Evolutionary conservation across 164 flowering plant species (phyloP).

Genomic region (Nymphaea colorata): DNA sequence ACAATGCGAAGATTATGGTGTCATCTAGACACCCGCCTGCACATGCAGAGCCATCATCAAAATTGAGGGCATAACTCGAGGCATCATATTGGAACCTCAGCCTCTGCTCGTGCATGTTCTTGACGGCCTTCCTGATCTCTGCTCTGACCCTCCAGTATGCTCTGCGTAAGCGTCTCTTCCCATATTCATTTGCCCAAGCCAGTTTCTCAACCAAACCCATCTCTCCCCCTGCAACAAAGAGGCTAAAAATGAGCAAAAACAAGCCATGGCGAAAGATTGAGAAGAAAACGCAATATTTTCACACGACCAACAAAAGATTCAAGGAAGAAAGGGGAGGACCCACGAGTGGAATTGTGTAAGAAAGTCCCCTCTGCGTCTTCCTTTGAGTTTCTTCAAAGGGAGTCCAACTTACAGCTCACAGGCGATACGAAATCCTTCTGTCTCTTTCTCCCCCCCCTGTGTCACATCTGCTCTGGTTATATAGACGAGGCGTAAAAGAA

Average conservation of each 20-base stretch:
- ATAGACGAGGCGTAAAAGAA: too few species aligned
- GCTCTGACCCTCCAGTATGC: conserved; percentile 52
- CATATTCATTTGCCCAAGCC: not conserved
- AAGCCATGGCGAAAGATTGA: not conserved
- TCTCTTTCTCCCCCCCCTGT: too few species aligned
- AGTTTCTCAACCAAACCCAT: not conserved
- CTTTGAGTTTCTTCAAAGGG: not conserved
- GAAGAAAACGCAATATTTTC: not conserved
- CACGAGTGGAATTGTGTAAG: not conserved
- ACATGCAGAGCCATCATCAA: conserved; percentile 43
- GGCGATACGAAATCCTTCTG: too few species aligned
- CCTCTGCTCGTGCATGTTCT: conserved; percentile 22
- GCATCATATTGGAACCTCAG: conserved; percentile 68
- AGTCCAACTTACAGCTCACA: too few species aligned
- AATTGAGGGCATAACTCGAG: conserved; percentile 69
- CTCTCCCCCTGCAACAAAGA: not conserved
- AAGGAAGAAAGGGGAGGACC: not conserved
- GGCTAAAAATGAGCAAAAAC: not conserved
- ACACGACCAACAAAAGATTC: not conserved
- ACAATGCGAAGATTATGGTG: not conserved
- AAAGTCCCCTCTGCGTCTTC: not conserved
- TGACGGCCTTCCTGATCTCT: conserved; percentile 37
- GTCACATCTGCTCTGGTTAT: too few species aligned
- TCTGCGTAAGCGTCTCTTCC: conserved; percentile 25
- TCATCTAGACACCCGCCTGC: not conserved